Conservation (phyloP, 768 basidiomycete genomes). For the Pisolithus sp. region DNA sequence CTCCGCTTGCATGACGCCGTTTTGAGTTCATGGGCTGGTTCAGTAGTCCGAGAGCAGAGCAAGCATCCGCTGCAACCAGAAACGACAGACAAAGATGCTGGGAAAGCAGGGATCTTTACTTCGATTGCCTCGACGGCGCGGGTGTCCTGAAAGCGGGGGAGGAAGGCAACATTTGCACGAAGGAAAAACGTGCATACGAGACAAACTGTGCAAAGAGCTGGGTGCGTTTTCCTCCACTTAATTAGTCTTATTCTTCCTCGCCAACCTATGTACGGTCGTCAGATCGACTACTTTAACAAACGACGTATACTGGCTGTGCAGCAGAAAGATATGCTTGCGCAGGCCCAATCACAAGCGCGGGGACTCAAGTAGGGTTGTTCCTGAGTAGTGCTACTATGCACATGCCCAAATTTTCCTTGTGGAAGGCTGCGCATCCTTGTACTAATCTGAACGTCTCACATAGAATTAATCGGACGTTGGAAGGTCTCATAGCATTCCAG, state of each 20-base stretch:
- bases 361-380: conserved; percentile 3
- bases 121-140: conserved; percentile 69
- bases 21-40: conserved; percentile 28
- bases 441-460: no score
- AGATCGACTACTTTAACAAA: conserved; percentile 96
- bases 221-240: conserved; percentile 43
- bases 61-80: conserved; percentile 39
- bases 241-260: conserved; percentile 1
- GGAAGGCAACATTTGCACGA: conserved; percentile 52
- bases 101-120: conserved; percentile 80
- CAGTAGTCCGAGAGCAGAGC: conserved; percentile 32
- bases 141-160: conserved; percentile 72
- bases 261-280: neutral
- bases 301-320: conserved; percentile 75
- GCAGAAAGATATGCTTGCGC: conserved; percentile 64
- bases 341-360: conserved; percentile 33
- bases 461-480: no score
- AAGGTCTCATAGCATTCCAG: no score
- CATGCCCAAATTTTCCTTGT: no score
- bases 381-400: neutral
- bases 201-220: conserved; percentile 81
- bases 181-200: conserved; percentile 57
- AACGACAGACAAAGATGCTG: conserved; percentile 79
- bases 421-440: no score
- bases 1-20: no score